phyloP scores from a whole-genome alignment of 2,329 filamentous ascomycete species.

The Sporothrix pallida region DNA sequence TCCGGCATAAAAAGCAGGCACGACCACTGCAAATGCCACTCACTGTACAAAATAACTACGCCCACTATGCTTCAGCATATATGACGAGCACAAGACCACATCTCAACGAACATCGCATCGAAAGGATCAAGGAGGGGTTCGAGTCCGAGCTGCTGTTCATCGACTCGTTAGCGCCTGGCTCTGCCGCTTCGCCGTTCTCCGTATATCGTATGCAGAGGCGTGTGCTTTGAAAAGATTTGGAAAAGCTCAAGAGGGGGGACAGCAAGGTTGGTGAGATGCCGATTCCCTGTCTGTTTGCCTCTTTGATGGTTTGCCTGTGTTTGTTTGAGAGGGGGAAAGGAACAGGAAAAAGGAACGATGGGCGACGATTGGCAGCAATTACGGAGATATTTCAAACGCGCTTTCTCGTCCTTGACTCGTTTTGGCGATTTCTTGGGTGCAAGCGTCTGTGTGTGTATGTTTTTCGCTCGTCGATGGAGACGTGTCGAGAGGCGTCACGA shows the following conservation, averaged over 20 bases:
- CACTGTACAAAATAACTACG: too few relatives aligned
- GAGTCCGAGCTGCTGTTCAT: background rate
- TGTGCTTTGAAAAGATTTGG: background rate
- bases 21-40: background rate
- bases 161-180: background rate
- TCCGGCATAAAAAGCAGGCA: background rate
- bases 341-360: background rate
- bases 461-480: conserved; percentile 22
- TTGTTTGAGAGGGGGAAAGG: background rate
- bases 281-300: background rate
- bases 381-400: conserved; percentile 30
- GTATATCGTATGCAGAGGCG: conserved; percentile 15
- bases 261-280: background rate
- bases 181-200: conserved; percentile 5
- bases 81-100: background rate
- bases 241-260: background rate
- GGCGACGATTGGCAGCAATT: conserved; percentile 32
- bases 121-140: background rate
- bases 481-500: conserved; percentile 21
- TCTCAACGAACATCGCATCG: conserved; percentile 8
- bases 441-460: background rate
- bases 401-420: conserved; percentile 21
- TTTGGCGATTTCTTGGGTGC: conserved; percentile 20
- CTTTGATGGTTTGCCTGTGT: background rate
- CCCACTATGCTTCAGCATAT: too few relatives aligned